Evolutionary conservation across 2,329 filamentous ascomycete species (phyloP), one percentile per base, ranked within the genome.

Genomic region (Fusarium sp.): DNA sequence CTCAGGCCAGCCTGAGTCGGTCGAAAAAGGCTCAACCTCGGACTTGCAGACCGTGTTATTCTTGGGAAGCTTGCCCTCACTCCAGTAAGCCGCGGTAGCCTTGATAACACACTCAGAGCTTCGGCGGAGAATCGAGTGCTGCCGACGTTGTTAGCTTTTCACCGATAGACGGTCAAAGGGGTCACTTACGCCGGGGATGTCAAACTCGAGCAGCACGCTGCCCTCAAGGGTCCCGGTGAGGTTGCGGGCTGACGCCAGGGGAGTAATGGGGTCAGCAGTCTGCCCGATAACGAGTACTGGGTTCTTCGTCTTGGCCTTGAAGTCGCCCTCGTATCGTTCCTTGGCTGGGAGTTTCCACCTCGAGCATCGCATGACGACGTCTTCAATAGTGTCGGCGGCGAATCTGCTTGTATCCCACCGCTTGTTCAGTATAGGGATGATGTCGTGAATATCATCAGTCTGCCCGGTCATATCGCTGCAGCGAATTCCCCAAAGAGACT

Each of bases 281-380:
- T 84, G 85, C 9, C 81, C 81, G 11, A 86, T 77, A 16, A 86
- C 68, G 2, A 86, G 74, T 2, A 85, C 58, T 0, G 82, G 80
- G 18, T 80, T 80, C 63, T 72, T 79, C 0, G 82, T 81, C 65
- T 78, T 79, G 47, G 79, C 79, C 18, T 66, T 66, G 57, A 84
- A 83, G 56, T 80, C 77, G 0, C 79, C 81, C 2, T 63, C 73
- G 54, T 82, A 83, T 18, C 78, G 75, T 71, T 84, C 84, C 54
- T 81, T 82, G 13, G 84, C 81, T 6, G 80, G 76, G 10, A 84
- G 66, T 25, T 71, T 77, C 85, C 84, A 86, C 69, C 81, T 81
- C 1, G 80, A 80, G 72, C 85, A 86, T 1, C 63, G 54, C 58
- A 81, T 72, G 29, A 72, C 58, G 5, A 73, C 4, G 9, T 3